Evolutionary conservation across 176 grass and related monocot genomes (phyloP).

Genomic region (Eragrostis nindensis): DNA sequence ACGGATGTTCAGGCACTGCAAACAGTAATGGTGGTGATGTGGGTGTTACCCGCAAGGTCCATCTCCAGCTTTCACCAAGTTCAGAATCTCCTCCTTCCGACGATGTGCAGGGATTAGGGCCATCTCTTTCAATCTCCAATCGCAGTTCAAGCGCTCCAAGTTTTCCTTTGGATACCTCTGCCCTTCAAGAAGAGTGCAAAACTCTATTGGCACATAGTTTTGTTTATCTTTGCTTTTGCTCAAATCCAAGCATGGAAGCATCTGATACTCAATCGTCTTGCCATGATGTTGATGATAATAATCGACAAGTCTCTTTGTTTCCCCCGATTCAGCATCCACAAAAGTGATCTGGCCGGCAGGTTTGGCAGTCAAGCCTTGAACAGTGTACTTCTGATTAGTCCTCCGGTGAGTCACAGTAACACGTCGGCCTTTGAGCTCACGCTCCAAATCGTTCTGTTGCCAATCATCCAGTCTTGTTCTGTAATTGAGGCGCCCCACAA

Average conservation of each 20-base stretch:
- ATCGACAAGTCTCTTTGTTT: conserved; percentile 45
- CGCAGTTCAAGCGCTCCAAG: conserved; percentile 26
- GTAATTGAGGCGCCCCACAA: not conserved
- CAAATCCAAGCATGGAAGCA: conserved; percentile 69
- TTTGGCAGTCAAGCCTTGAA: conserved; percentile 53
- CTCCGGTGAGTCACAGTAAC: conserved; percentile 56
- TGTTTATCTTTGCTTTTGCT: conserved; percentile 59
- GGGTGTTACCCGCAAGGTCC: conserved; percentile 61
- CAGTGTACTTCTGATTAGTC: conserved; percentile 56
- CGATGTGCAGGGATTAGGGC: conserved; percentile 30
- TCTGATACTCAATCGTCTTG: conserved; percentile 41
- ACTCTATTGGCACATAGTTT: conserved; percentile 62
- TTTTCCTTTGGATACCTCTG: conserved; percentile 59
- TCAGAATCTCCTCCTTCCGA: conserved; percentile 42
- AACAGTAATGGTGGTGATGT: not conserved
- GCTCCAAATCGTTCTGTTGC: not conserved
- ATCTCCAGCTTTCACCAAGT: conserved; percentile 41
- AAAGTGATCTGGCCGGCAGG: conserved; percentile 50
- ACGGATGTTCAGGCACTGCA: not conserved
- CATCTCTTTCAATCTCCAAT: not conserved
- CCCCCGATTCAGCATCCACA: conserved; percentile 48
- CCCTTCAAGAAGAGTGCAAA: conserved; percentile 59
- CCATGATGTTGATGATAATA: conserved; percentile 46
- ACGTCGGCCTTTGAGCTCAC: conserved; percentile 48
- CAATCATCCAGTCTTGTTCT: conserved; percentile 27